Evolutionary conservation across 345 rosid genomes (phyloP), one percentile per base, ranked within the genome.

Genomic region (Populus pruinosa): DNA sequence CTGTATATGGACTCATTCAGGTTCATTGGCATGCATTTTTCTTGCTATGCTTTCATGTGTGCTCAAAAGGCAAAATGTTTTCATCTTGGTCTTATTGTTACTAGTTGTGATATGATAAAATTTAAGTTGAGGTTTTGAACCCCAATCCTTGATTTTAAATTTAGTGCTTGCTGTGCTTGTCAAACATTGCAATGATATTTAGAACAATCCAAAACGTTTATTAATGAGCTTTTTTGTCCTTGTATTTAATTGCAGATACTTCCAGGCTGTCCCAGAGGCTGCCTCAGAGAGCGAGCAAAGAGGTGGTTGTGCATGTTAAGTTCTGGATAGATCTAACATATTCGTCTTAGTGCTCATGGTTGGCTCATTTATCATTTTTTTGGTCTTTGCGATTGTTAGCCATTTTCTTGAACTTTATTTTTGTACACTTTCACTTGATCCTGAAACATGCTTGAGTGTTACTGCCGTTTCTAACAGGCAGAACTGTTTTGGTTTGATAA

Each of bases 251-350:
- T 84, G 83, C 89, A 94, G 98, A 88, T 94, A 94, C 86, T 94
- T 94, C 86, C 97, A 93, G 79, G 94, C 94, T 55, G 85, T 90
- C 63, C 94, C 95, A 1, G 97, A 91, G 55, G 88, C 88, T 50
- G 90, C 83, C 49, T 80, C 93, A 0, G 97, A 91, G 84, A 86
- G 82, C n/a, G 98, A 91, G 82, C 98, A 91, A 82, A 85, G 95
- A 82, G 90, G 98, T 33, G 97, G 98, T 17, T 94, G 98, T 76
- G 90, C 98, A 35, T 94, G 98, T 82, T 94, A 88, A 94, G 14
- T 55, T 65, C 16, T 33, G 39, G 62, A 5, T 50, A 50, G 31
- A 62, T 80, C 73, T 53, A 67, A 2, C 31, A n/a, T 43, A 27
- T 29, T 70, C 68, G 21, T 72, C 69, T 31, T 17, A 2, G 17